Evolutionary conservation across 176 grass and related monocot genomes (phyloP), one percentile per base, ranked within the genome.

Genomic region (Oryza longistaminata): DNA sequence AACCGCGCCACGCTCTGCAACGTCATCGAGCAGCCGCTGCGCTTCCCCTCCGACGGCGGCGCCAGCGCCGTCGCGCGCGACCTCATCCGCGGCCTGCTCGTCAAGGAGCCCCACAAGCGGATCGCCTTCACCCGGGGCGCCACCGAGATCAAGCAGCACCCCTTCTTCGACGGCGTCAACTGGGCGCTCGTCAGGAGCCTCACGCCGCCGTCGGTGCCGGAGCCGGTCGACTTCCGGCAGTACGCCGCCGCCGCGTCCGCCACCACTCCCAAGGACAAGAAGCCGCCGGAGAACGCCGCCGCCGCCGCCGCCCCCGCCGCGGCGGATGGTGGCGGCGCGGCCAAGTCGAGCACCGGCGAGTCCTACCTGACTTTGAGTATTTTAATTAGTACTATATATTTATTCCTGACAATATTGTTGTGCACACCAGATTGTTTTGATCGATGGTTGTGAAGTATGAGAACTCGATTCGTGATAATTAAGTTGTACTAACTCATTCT

Each of bases 1-100:
- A 95, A 92, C 64, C 90, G 90, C 11, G 93, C 93, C 69, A 94
- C 93, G 3, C 86, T 94, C 58, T 88, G 81, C 77, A 94, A 94
- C 40, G 93, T 94, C 70, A 85, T 94, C n/a, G 93, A 90, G 21
- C 93, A 92, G 85, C 90, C 87, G 14, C 77, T 94, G 34, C 89
- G 85, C 43, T 94, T 94, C 43, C 81, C 81, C 42, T 75, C 81
- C 27, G 81, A 83, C 43, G 64, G 62, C 27, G 70, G 24, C 17
- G 42, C 60, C 9, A 77, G 73, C 73, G 16, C 10, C 73, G 73
- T 69, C 33, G 73, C 82, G 10, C 31, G 73, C 15, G 82, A 85
- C 73, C 82, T 77, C 64, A 85, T 85, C 73, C 60, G 82, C 1
- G 82, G 82, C 9, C 73, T 85, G 8, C 82, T 85, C 33, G 64